Conservation (phyloP, 495 filamentous ascomycete species). For the Talaromyces stipitatus region DNA sequence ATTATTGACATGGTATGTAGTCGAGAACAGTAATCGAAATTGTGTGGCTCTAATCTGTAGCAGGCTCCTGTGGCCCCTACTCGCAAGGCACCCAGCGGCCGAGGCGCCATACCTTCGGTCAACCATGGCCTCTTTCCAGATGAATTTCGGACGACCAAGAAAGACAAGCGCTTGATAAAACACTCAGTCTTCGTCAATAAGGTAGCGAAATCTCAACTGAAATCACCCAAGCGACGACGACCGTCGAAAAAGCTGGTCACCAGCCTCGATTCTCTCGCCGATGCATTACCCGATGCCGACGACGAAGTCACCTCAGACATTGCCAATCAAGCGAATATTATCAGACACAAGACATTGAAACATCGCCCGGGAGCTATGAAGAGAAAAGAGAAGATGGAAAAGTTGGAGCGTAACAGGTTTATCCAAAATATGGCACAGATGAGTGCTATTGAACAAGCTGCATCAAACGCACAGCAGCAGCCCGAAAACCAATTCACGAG, state of each 20-base stretch:
- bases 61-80: slow-evolving; percentile 25
- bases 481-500: slow-evolving; percentile 10
- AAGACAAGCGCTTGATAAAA: slow-evolving; percentile 69
- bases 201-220: slow-evolving; percentile 55
- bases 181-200: slow-evolving; percentile 66
- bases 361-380: slow-evolving; percentile 73
- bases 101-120: slow-evolving; percentile 15
- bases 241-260: slow-evolving; percentile 68
- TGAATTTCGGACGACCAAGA: slow-evolving; percentile 59
- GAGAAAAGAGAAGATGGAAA: slow-evolving; percentile 70
- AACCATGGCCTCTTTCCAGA: slow-evolving; percentile 24
- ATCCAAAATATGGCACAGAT: slow-evolving; percentile 66
- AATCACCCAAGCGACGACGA: slow-evolving; percentile 51
- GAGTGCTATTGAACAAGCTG: slow-evolving; percentile 22
- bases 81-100: slow-evolving; percentile 20
- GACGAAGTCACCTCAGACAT: slow-evolving; percentile 24
- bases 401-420: slow-evolving; percentile 73
- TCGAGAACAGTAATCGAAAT: background rate
- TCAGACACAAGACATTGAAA: slow-evolving; percentile 63
- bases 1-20: slow-evolving; percentile 10
- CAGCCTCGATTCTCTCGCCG: slow-evolving; percentile 68
- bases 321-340: slow-evolving; percentile 37
- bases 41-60: background rate
- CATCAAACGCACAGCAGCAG: slow-evolving; percentile 9
- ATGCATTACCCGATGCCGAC: slow-evolving; percentile 59